Evolutionary conservation across 768 basidiomycete genomes (phyloP), one percentile per base, ranked within the genome.

Genomic region (Termitomyces sp.): DNA sequence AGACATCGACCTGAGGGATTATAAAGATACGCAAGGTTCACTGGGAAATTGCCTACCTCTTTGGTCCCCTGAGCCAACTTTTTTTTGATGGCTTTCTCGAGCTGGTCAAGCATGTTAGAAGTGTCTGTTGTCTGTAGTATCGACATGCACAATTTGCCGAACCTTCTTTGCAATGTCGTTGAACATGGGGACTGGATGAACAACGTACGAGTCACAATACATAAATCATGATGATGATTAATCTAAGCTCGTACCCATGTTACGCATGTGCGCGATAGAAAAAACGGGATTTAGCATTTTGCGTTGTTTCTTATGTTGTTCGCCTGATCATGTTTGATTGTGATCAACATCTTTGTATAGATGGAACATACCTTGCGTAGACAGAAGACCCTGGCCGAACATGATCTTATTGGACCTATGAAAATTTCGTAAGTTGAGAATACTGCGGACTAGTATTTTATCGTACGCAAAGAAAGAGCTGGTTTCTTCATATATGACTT

Each of bases 291-390:
- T 50, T 3, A 50, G 28, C 48, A 50, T 50, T 40, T 50, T 50
- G 37, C 48, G 48, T 19, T 50, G 48, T 50, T 50, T 50, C 48
- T 28, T 50, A n/a, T 50, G 48, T 28, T 50, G 48, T 26, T 50
- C 37, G n/a, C 37, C 48, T 50, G n/a, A 40, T 26, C 37, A 38
- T 5, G 12, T 26, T 50, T 11, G 17, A 1, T 37, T 34, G 17
- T 26, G 35, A 2, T 40, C 17, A 14, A 28, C 48, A 17, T 49
- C 35, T 17, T 49, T n/a, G 35, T 38, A n/a, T 24, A 38, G n/a
- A 26, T 28, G 17, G 24, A 11, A 19, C 17, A 0, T 24, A 28
- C 48, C 48, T 38, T 50, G 37, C 6, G 48, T 40, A 38, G 48
- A 38, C 7, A 19, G n/a, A 40, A 50, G 48, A 5, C 48, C 48